These are phyloP conservation scores for Botrytis medusae DNA, from an alignment of 2,329 filamentous ascomycete genomes.

Conservation along the genomic window DNA sequence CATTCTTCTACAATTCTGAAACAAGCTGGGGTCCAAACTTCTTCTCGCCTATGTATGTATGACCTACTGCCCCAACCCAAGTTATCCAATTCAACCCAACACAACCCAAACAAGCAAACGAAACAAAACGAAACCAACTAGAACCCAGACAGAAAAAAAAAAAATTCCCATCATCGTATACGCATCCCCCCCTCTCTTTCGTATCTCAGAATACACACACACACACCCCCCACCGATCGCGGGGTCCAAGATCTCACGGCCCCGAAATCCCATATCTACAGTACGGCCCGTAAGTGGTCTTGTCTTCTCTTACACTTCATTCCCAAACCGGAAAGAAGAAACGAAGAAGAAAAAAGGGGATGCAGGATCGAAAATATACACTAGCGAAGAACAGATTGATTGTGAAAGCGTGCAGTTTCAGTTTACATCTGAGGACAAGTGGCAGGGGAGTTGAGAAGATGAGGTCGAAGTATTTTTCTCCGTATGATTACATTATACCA, in stretches of 20 bases:
- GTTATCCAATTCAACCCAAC: too few relatives aligned
- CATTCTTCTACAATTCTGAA: neutral
- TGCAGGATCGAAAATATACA: too few relatives aligned
- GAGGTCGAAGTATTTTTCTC: neutral
- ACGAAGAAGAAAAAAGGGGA: too few relatives aligned
- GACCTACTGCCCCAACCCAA: too few relatives aligned
- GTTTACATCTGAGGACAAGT: neutral
- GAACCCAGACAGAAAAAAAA: too few relatives aligned
- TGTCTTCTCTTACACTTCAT: too few relatives aligned
- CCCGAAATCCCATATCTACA: neutral
- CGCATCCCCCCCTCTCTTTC: neutral
- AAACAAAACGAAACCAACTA: too few relatives aligned
- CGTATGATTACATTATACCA: too few relatives aligned
- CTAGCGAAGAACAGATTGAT: too few relatives aligned
- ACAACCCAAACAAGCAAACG: neutral
- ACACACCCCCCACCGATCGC: neutral
- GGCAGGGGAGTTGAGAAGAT: neutral
- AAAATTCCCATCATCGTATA: too few relatives aligned
- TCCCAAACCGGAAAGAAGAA: too few relatives aligned
- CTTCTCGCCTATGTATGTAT: neutral
- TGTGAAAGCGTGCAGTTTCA: neutral
- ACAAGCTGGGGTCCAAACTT: neutral
- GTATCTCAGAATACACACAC: neutral
- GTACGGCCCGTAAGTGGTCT: neutral
- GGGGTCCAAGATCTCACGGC: neutral